Base-by-base conservation (phyloP, 768 basidiomycete genomes). In the Lentinula edodes region DNA sequence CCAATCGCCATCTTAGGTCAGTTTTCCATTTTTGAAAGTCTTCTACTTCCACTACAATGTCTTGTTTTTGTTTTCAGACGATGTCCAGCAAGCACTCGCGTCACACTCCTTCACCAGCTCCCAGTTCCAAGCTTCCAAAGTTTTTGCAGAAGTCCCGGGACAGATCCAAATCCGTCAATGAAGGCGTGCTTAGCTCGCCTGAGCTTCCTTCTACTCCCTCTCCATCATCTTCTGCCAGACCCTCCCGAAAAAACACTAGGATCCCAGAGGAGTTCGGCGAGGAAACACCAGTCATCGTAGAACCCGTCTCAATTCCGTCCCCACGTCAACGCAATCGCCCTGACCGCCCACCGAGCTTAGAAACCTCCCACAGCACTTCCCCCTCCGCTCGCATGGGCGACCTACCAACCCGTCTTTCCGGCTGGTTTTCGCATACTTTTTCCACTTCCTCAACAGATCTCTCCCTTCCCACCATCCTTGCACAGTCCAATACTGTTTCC, bases 361-460 rank as follows among this genome's bases (percentile, higher is more conserved):
- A 85, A 68, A 81, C 86, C 42, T 84, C 86, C 10, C 73, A 76
- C 57, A 80, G 77, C 35, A 66, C 76, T 60, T 73, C 77, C n/a
- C 79, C 82, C 42, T 73, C 74, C 50, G 70, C 78, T 13, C 80
- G 83, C 58, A 81, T 90, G 63, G 76, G 82, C 63, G 89, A 91
- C 75, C 80, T 92, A 35, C 87, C 90, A 1, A 86, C 85, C 13
- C 81, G 91, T 0, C 83, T 92, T 50, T 86, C 89, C 0, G 89
- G 90, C 66, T 90, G 91, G 90, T 82, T 92, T 73, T 83, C 87
- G 0, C 89, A 91, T 71, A 88, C 88, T 0, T 90, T 93, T 74
- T 83, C 80, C 69, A 72, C 84, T 1, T 91, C 90, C 1, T 79
- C 87, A 0, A 85, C 86, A 0, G 90, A 91, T 74, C 81, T 92